Conservation (phyloP, 2,329 filamentous ascomycete genomes). For the Cladosporium colombiae region DNA sequence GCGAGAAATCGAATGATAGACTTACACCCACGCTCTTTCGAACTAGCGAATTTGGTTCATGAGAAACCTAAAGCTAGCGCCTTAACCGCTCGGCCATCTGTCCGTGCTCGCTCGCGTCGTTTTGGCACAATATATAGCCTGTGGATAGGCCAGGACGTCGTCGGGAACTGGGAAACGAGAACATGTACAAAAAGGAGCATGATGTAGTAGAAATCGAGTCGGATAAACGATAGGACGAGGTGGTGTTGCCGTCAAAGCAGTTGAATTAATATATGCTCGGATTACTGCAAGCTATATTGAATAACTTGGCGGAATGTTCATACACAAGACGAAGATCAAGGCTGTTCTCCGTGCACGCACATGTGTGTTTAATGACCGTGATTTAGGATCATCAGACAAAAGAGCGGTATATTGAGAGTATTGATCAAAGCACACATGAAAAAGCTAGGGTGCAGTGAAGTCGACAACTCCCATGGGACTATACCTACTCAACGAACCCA, state of each 20-base stretch:
- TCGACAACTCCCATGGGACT: too few species aligned
- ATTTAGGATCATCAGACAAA: neutral
- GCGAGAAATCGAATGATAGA: neutral
- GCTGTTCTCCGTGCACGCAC: too few species aligned
- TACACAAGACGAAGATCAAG: too few species aligned
- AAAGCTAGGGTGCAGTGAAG: neutral
- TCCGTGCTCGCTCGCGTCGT: neutral
- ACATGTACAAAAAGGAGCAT: too few species aligned
- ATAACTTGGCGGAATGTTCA: neutral
- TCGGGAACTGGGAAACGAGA: too few species aligned
- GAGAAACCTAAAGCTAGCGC: neutral
- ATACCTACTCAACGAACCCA: constrained; percentile 7
- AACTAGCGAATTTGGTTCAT: neutral
- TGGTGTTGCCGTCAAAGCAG: neutral
- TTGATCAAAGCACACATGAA: neutral
- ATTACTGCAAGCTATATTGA: neutral
- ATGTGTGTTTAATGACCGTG: too few species aligned
- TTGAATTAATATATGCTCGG: neutral
- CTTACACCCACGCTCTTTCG: neutral
- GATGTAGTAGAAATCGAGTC: too few species aligned
- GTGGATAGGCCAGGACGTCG: too few species aligned
- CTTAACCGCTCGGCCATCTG: neutral
- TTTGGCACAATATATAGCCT: too few species aligned
- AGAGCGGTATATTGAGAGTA: neutral
- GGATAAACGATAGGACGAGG: too few species aligned